Evolutionary conservation across 1,284 basidiomycete species (phyloP).

Genomic region (Flammula alnicola): DNA sequence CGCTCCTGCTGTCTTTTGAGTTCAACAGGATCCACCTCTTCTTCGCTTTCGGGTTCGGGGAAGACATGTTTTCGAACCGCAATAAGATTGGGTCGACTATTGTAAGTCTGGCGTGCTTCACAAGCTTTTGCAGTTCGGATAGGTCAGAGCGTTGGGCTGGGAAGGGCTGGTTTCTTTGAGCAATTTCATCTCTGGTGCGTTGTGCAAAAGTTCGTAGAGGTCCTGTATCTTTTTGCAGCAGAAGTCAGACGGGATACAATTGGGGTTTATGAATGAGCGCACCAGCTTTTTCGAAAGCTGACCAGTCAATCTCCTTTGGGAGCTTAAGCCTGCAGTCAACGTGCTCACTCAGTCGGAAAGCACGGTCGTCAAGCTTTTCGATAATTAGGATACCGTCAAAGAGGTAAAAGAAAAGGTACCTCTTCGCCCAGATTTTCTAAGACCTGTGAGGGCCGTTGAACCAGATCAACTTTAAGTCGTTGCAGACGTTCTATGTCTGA

Average conservation of each 20-base stretch:
- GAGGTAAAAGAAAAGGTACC: conserved; percentile 11
- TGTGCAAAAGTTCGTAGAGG: conserved; percentile 51
- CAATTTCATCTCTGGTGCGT: conserved; percentile 37
- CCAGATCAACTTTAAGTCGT: conserved; percentile 19
- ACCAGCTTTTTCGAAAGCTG: conserved; percentile 52
- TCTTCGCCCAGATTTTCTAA: conserved; percentile 24
- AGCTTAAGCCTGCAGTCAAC: conserved; percentile 41
- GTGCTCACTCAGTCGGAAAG: conserved; percentile 49
- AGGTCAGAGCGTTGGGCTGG: conserved; percentile 48
- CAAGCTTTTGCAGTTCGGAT: conserved; percentile 65
- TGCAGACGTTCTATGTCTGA: conserved; percentile 62
- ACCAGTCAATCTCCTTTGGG: conserved; percentile 56
- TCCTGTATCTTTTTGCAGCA: conserved; percentile 34
- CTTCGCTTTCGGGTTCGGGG: conserved; percentile 44
- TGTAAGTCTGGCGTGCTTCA: conserved; percentile 52
- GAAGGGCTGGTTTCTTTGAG: conserved; percentile 41
- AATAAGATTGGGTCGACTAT: conserved; percentile 67
- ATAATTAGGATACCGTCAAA: neutral
- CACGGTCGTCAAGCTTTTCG: conserved; percentile 40
- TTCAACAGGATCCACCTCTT: conserved; percentile 44
- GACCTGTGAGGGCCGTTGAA: conserved; percentile 15
- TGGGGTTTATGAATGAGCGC: conserved; percentile 19
- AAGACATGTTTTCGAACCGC: conserved; percentile 41
- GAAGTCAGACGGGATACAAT: neutral
- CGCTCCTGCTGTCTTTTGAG: conserved; percentile 48